These are phyloP conservation scores for Ganoderma leucocontextum DNA, from an alignment of 1,284 basidiomycete genomes.

Conservation along the genomic window DNA sequence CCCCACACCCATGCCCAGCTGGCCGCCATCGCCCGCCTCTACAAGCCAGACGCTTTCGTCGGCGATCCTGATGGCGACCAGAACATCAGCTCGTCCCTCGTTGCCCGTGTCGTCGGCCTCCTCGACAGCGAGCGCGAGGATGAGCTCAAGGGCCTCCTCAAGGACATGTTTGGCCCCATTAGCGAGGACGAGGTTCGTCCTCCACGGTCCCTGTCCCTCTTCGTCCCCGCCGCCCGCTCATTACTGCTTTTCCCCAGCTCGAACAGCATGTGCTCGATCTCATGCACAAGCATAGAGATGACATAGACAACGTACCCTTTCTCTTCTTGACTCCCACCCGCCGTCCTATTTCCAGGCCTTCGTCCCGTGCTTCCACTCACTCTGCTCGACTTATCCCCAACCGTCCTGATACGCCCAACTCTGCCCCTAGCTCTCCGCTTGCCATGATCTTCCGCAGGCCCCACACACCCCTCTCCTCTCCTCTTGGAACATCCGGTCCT, in stretches of 20 bases:
- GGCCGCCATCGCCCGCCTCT: constrained; percentile 72
- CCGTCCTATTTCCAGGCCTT: constrained; percentile 81
- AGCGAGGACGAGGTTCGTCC: constrained; percentile 78
- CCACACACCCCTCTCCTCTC: constrained; percentile 78
- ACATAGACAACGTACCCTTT: constrained; percentile 83
- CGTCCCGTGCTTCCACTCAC: constrained; percentile 79
- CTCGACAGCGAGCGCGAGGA: constrained; percentile 88
- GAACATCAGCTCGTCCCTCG: constrained; percentile 61
- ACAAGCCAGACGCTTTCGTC: constrained; percentile 58
- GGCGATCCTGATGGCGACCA: constrained; percentile 67
- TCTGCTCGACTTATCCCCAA: constrained; percentile 66
- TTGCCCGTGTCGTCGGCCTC: constrained; percentile 73
- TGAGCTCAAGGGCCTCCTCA: constrained; percentile 79
- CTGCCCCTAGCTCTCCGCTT: constrained; percentile 74
- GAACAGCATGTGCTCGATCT: constrained; percentile 84
- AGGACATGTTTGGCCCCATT: constrained; percentile 66
- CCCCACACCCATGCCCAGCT: constrained; percentile 84
- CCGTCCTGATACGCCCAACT: constrained; percentile 77
- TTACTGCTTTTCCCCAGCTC: constrained; percentile 50
- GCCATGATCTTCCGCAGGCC: constrained; percentile 77
- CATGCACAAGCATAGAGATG: constrained; percentile 88
- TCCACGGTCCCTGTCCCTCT: constrained; percentile 34
- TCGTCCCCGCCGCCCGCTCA: constrained; percentile 18
- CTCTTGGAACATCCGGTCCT: constrained; percentile 57
- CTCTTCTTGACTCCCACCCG: constrained; percentile 80